phyloP scores from a whole-genome alignment of 2,329 filamentous ascomycete species.

The Colletotrichum kahawae region DNA sequence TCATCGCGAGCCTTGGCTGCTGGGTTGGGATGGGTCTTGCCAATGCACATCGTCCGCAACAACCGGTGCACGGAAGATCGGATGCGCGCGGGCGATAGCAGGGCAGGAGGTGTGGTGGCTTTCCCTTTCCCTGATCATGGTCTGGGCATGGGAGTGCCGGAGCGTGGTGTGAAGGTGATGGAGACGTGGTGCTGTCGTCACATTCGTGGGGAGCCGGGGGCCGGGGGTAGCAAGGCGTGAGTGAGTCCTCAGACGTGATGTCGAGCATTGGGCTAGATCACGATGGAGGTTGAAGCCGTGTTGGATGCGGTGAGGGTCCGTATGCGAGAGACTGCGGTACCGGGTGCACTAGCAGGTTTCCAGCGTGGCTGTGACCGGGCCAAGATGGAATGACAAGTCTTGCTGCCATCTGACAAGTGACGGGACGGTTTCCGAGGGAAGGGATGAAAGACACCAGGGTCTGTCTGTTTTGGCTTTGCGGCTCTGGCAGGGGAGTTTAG shows the following conservation, averaged over 20 bases:
- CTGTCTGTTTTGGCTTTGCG: constrained; percentile 20
- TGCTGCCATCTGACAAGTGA: constrained; percentile 7
- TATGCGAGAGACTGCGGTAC: not conserved
- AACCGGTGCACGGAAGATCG: constrained; percentile 10
- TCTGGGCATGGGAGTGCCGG: constrained; percentile 10
- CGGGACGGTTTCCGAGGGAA: constrained; percentile 2
- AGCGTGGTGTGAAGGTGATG: not conserved
- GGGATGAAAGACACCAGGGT: not conserved
- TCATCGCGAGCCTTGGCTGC: constrained; percentile 4
- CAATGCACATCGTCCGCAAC: constrained; percentile 3
- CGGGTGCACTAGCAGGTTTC: not conserved
- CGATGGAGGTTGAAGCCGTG: not conserved
- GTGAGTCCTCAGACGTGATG: not conserved
- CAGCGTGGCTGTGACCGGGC: not conserved
- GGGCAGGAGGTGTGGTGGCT: not conserved
- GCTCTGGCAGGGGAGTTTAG: constrained; percentile 16
- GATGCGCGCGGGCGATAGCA: not conserved
- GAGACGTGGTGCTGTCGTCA: not conserved
- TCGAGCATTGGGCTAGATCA: not conserved
- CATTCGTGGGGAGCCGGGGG: not conserved
- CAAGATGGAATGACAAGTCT: not conserved
- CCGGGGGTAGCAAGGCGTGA: not conserved
- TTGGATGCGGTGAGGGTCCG: not conserved
- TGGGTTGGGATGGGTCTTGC: not conserved
- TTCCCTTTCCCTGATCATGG: not conserved